Percentiles rank a stretch among this genome's conserved stretches.
Evolutionary conservation across 257 asterid species (phyloP).

Genomic region (Parsonsia alboflavescens): DNA sequence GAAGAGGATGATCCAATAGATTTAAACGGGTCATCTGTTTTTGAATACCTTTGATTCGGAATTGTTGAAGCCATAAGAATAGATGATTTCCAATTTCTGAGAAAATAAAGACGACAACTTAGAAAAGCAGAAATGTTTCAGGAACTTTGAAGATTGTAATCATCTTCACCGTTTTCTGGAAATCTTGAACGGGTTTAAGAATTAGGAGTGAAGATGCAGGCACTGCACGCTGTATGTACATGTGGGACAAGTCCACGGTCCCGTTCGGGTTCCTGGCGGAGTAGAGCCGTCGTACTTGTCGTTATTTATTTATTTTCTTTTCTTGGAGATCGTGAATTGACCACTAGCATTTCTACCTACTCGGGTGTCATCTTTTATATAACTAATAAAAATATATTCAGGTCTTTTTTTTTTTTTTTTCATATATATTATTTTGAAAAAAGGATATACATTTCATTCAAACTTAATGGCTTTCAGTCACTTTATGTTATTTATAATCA

Average conservation of each 20-base stretch:
- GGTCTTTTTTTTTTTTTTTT: too few relatives aligned
- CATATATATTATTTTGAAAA: too few relatives aligned
- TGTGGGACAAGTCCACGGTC: not conserved
- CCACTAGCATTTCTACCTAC: too few relatives aligned
- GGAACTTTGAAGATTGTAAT: not conserved
- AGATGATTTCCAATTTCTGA: not conserved
- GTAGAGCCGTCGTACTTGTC: too few relatives aligned
- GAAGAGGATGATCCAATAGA: conserved; percentile 23
- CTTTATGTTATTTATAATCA: too few relatives aligned
- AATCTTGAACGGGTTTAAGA: not conserved
- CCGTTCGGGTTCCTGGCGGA: not conserved
- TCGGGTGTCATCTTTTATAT: too few relatives aligned
- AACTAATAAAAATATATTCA: too few relatives aligned
- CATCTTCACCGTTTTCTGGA: not conserved
- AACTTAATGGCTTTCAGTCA: too few relatives aligned
- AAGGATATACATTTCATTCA: too few relatives aligned
- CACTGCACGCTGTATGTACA: not conserved
- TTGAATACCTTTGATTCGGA: conserved; percentile 26
- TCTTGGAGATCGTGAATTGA: too few relatives aligned
- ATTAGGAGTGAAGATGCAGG: not conserved
- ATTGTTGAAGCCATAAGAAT: conserved; percentile 13
- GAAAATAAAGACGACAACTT: not conserved
- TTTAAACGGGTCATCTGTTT: conserved; percentile 20
- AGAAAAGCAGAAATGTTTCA: not conserved
- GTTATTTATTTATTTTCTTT: too few relatives aligned